Percentiles rank a stretch among this genome's conserved stretches.
Conservation (phyloP, 768 basidiomycete species). For the Tulasnella sp. region DNA sequence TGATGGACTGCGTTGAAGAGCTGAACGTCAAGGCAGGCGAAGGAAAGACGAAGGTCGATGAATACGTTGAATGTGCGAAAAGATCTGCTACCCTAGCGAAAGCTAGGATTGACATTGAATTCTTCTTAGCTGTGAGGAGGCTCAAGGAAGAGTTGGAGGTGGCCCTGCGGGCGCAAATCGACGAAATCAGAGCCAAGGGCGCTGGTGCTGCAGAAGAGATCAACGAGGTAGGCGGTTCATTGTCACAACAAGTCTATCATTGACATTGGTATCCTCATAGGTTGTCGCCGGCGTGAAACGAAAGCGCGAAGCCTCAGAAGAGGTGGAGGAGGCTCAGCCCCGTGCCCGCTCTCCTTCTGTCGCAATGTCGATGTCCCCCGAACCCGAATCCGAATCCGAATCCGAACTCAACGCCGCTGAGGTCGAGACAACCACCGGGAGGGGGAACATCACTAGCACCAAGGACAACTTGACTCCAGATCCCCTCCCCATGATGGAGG, state of each 20-base stretch:
- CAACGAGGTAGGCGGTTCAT: background rate
- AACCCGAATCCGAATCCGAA: background rate
- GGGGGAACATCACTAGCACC: background rate
- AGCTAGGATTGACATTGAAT: constrained; percentile 1
- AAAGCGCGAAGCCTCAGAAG: background rate
- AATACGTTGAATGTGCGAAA: background rate
- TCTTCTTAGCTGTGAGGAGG: background rate
- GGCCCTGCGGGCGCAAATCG: background rate
- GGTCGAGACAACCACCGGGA: background rate
- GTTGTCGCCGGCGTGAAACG: constrained; percentile 2
- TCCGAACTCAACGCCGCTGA: background rate
- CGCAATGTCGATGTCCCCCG: background rate
- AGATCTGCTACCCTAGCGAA: constrained; percentile 6
- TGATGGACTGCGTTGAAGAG: constrained; percentile 3
- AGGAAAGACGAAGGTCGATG: background rate
- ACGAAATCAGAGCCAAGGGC: background rate
- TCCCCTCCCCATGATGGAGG: background rate
- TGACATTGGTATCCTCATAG: background rate
- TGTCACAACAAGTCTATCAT: background rate
- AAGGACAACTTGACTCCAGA: background rate
- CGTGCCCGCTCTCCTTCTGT: background rate
- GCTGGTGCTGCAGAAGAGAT: background rate
- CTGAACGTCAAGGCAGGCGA: background rate
- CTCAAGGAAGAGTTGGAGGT: constrained; percentile 1
- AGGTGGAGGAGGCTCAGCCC: background rate